Percentiles rank a stretch among this genome's conserved stretches.
Evolutionary conservation across 345 rosid species (phyloP).

Genomic region (Heritiera fomes): DNA sequence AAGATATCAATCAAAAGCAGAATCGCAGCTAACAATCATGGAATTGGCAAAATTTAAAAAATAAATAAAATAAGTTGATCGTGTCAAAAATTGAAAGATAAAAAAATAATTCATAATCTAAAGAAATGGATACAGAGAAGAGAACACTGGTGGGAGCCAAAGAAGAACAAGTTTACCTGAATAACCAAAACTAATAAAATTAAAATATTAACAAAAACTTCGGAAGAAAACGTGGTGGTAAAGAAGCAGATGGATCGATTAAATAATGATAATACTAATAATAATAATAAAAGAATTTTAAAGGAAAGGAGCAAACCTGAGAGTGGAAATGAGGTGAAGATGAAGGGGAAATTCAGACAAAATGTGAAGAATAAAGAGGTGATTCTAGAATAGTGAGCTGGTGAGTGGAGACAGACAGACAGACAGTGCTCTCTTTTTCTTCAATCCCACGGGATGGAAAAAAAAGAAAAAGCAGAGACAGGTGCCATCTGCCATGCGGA

Average conservation of each 20-base stretch:
- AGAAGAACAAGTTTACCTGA: not conserved
- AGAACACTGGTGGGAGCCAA: not conserved
- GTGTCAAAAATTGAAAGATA: not conserved
- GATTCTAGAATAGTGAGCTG: not conserved
- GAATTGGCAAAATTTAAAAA: not conserved
- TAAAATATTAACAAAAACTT: not conserved
- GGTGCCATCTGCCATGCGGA: not conserved
- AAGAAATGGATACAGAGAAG: not conserved
- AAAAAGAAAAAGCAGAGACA: not conserved
- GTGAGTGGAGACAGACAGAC: not conserved
- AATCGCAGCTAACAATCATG: not conserved
- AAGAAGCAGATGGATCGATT: not conserved
- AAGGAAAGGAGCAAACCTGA: not conserved
- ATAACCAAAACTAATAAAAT: not conserved
- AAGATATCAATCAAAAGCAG: not conserved
- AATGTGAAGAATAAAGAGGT: not conserved
- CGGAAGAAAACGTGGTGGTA: not conserved
- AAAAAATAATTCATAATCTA: not conserved
- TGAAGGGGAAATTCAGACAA: not conserved
- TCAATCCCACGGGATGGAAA: not conserved
- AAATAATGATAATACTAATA: not conserved
- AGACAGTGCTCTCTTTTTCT: not conserved
- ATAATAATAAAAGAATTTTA: not conserved
- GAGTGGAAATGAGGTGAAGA: slow-evolving; percentile 1
- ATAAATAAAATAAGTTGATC: not conserved